Evolutionary conservation across 345 rosid genomes (phyloP), one percentile per base, ranked within the genome.

Genomic region (Brassica juncea): DNA sequence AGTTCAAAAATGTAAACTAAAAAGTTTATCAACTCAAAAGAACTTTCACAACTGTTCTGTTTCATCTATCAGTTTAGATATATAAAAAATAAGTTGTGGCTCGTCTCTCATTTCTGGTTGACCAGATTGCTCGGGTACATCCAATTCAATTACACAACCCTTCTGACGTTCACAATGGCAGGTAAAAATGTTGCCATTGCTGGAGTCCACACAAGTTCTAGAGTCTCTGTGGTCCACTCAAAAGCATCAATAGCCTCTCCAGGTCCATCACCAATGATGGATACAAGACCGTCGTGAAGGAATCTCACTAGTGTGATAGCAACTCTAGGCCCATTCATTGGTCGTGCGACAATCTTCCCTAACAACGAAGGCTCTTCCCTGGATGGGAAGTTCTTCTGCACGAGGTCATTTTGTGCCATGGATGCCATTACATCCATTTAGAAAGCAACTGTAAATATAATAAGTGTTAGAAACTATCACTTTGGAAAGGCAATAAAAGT

Each of bases 241-340:
- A 95, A 90, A 3, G 91, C 91, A 80, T 89, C 91, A 75, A 91
- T 98, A 78, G 97, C 92, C 84, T 34, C 99, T 57, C 99, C 99
- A 66, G 99, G 98, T 42, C 99, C 99, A 84, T 95, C 98, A 85
- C 96, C 89, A 64, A 95, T 90, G 64, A 91, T 84, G 34, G 98
- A 93, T 84, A 93, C 90, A 75, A 93, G 85, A 77, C 99, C 99
- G 76, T 93, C 99, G 0, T 98, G 99, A 76, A 95, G 89, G 86
- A 95, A 95, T 85, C 98, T 91, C 76, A 93, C 98, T 54, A 95
- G 86, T 66, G 99, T 91, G 82, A 91, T 95, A 62, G 94, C 92
- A 78, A 95, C 99, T 85, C 99, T 94, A 79, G 99, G 99, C 70
- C 98, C 99, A 82, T 95, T 98, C 99, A 95, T 91, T 58, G 99